Base-by-base conservation (phyloP, 2,329 filamentous ascomycete genomes). In the Sporothrix brasiliensis region DNA sequence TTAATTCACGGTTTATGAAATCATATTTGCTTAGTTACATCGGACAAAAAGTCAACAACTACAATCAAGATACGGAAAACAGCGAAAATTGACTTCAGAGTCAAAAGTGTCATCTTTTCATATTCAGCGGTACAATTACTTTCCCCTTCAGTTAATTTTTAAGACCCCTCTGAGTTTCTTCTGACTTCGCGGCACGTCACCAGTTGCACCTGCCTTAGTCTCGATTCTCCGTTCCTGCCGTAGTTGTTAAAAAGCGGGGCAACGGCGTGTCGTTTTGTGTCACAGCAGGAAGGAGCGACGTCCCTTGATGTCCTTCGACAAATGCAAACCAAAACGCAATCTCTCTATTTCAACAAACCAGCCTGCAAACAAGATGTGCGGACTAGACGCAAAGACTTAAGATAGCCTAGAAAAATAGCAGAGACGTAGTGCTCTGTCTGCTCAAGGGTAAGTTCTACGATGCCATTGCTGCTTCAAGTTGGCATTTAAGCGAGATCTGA, bases 391-490 rank as follows among this genome's bases (percentile, higher is more conserved):
- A n/a, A 47, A 13, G n/a, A 0, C 1, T 4, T 9, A 58, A 16
- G 16, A 3, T n/a, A 27, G 41, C 44, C n/a, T 47, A 14, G 39
- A 47, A 63, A 39, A 63, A 16, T 19, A 63, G 58, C 39, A 47
- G 58, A 10, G 58, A 63, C 39, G 58, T 39, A 63, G 58, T 47
- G 39, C 58, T 63, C 10, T 47, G 44, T 63, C 58, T 63, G 58
- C 58, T 63, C 58, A 47, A 16, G 24, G 16, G 58, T 47, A 63
- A 27, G 39, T 21, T 21, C 2, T 14, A 7, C 13, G 39, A 47
- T 14, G 44, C 6, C 58, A 47, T 13, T 2, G 21, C 21, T 39
- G 44, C 58, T 47, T 2, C 39, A 16, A 3, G 10, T 27, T 14
- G 16, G 4, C 30, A 58, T 58, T 16, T 39, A 47, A 63, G 58